These are phyloP conservation scores for Aegilops sharonensis DNA, from an alignment of 176 grass and related monocot genomes.

Conservation along the genomic window DNA sequence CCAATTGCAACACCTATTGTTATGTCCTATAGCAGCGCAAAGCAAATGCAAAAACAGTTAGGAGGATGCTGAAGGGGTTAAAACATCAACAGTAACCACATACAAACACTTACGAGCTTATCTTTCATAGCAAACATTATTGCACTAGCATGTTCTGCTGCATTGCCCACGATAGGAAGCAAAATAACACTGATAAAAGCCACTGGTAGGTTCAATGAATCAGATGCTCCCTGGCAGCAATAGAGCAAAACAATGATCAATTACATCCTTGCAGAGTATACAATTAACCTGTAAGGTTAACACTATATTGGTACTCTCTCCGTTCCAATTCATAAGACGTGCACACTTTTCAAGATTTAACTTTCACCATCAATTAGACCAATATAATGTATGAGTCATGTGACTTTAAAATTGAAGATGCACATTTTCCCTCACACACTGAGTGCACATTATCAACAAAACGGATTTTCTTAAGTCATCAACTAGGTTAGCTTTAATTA, in stretches of 20 bases:
- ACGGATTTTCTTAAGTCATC: background rate
- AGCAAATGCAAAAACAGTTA: constrained; percentile 18
- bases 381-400: no score
- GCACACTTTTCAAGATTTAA: background rate
- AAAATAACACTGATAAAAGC: constrained; percentile 92
- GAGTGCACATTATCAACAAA: background rate
- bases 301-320: background rate
- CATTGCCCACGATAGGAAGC: constrained; percentile 92
- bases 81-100: background rate
- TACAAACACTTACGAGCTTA: constrained; percentile 63
- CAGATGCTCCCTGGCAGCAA: constrained; percentile 70
- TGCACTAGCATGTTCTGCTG: constrained; percentile 90
- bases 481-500: background rate
- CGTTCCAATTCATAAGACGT: background rate
- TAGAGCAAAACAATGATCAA: constrained; percentile 28
- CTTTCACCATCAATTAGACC: background rate
- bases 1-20: constrained; percentile 82
- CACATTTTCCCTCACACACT: background rate
- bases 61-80: background rate
- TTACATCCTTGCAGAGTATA: constrained; percentile 25
- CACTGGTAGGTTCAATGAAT: constrained; percentile 72
- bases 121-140: constrained; percentile 97
- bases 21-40: constrained; percentile 60
- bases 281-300: constrained; percentile 29
- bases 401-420: no score